Conservation (phyloP, 2,329 filamentous ascomycete species). For the Claviceps sp. region DNA sequence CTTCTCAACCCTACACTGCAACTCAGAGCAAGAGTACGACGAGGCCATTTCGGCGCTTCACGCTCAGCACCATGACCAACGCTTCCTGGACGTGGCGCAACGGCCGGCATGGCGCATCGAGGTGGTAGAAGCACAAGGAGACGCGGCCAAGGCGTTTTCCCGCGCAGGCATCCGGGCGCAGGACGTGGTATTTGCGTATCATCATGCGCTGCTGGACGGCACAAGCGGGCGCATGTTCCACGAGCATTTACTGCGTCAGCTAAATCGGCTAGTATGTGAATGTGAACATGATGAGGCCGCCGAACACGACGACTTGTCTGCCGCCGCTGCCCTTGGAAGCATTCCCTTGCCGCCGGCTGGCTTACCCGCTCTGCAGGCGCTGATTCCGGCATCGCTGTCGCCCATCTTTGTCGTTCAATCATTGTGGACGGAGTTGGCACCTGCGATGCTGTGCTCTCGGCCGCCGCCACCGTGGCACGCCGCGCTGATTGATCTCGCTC, state of each 20-base stretch:
- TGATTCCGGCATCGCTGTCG: conserved; percentile 20
- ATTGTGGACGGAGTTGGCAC: conserved; percentile 27
- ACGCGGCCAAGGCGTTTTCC: not conserved
- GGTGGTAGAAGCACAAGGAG: conserved; percentile 15
- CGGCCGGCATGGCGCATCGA: conserved; percentile 35
- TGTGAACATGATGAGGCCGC: no score
- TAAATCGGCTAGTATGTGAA: conserved; percentile 16
- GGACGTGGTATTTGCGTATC: conserved; percentile 34
- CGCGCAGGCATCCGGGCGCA: conserved; percentile 14
- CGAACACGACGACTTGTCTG: no score
- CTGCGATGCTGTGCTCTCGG: conserved; percentile 21
- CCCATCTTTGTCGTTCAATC: conserved; percentile 25
- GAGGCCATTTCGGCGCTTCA: conserved; percentile 18
- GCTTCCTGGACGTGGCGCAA: conserved; percentile 26
- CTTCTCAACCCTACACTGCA: conserved; percentile 16
- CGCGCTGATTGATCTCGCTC: conserved; percentile 19
- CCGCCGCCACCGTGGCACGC: conserved; percentile 25
- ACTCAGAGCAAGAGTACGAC: conserved; percentile 16
- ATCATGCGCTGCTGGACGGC: conserved; percentile 42
- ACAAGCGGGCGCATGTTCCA: conserved; percentile 36
- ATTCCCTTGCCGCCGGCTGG: not conserved
- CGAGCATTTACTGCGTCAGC: conserved; percentile 27
- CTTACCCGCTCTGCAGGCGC: conserved; percentile 25
- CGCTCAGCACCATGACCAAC: conserved; percentile 25
- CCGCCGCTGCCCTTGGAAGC: no score